Percentiles rank a stretch among this genome's conserved stretches.
Conservation (phyloP, 169 alveolate species). For the Neospora caninum region DNA sequence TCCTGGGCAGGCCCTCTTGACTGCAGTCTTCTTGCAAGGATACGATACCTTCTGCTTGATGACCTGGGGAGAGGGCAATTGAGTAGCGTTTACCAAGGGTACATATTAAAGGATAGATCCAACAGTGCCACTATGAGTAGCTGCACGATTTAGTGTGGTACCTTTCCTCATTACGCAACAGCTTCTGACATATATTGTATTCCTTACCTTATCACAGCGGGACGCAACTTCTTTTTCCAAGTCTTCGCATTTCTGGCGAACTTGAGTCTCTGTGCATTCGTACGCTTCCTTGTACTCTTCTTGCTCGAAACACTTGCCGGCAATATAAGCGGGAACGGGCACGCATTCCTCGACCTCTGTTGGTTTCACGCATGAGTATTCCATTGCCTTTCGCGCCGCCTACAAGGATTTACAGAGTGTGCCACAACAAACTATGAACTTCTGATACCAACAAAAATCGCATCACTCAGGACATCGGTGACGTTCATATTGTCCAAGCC, state of each 20-base stretch:
- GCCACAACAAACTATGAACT: neutral
- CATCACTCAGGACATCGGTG: too few species aligned
- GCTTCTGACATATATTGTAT: neutral
- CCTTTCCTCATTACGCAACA: neutral
- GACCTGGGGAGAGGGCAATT: neutral
- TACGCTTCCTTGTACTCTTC: constrained; percentile 16
- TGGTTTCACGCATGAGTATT: neutral
- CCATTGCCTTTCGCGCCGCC: constrained; percentile 6
- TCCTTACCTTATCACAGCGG: neutral
- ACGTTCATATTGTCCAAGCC: too few species aligned
- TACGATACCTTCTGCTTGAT: neutral
- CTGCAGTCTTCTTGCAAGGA: neutral
- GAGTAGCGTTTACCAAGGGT: too few species aligned
- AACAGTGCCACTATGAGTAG: neutral
- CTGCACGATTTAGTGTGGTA: neutral
- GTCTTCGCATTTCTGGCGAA: neutral
- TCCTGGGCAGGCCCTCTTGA: neutral
- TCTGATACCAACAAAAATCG: too few species aligned
- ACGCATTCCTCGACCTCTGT: constrained; percentile 5
- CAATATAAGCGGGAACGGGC: neutral
- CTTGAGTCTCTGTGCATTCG: neutral
- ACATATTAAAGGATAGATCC: neutral
- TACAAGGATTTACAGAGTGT: neutral
- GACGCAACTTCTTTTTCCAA: neutral
- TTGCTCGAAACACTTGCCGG: constrained; percentile 10